phyloP scores from a whole-genome alignment of 2,329 filamentous ascomycete genomes.

The Fusarium nygamai region DNA sequence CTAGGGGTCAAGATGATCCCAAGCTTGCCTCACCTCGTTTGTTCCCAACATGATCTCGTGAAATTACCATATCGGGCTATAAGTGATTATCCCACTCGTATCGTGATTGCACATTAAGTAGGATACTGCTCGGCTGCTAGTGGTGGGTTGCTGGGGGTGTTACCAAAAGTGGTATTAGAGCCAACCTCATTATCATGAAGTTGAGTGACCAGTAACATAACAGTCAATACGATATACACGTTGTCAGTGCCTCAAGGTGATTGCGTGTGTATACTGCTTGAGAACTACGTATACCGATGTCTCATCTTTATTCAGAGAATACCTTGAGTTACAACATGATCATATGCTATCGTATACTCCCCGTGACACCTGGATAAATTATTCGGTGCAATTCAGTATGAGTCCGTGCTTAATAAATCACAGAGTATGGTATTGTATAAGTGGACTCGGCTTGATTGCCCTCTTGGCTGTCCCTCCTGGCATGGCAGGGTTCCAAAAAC shows the following conservation, averaged over 20 bases:
- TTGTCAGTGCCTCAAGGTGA: background rate
- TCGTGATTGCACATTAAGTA: background rate
- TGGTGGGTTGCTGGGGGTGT: background rate
- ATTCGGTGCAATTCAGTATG: conserved; percentile 9
- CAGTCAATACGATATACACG: background rate
- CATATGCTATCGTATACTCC: background rate
- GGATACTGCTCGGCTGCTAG: background rate
- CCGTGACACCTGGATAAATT: conserved; percentile 18
- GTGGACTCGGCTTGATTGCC: background rate
- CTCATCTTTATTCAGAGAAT: background rate
- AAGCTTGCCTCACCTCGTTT: background rate
- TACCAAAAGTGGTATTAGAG: background rate
- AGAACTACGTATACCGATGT: background rate
- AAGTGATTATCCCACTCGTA: background rate
- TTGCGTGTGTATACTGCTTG: background rate
- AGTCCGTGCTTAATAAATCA: background rate
- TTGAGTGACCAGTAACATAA: background rate
- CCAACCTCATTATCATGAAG: conserved; percentile 2
- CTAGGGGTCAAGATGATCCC: background rate
- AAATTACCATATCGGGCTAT: background rate
- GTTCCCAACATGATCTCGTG: background rate
- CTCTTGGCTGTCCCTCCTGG: background rate
- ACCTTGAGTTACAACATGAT: background rate
- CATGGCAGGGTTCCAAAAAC: background rate
- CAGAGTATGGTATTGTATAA: background rate